phyloP scores from a whole-genome alignment of 2,329 filamentous ascomycete species.

The Ascochyta viciae-villosae region DNA sequence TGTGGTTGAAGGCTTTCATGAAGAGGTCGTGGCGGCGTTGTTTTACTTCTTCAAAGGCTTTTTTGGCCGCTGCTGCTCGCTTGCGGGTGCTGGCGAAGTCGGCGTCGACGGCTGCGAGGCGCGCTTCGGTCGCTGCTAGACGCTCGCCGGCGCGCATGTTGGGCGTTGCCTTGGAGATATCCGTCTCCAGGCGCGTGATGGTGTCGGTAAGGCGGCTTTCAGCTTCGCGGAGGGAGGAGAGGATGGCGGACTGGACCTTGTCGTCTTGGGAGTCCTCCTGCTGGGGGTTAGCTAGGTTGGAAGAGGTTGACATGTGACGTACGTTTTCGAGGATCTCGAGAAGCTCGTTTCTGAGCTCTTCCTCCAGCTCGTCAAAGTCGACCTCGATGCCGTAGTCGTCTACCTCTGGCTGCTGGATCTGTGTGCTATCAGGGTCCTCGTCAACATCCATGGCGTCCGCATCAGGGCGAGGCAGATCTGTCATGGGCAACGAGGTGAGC shows the following conservation, averaged over 20 bases:
- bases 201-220: slow-evolving; percentile 81
- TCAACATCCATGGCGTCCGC: slow-evolving; percentile 94
- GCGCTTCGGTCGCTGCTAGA: slow-evolving; percentile 81
- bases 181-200: slow-evolving; percentile 74
- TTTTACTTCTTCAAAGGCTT: slow-evolving; percentile 84
- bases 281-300: slow-evolving; percentile 13
- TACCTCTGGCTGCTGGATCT: slow-evolving; percentile 63
- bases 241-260: slow-evolving; percentile 25
- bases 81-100: slow-evolving; percentile 87
- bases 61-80: slow-evolving; percentile 75
- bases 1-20: slow-evolving; percentile 93
- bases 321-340: slow-evolving; percentile 56
- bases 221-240: slow-evolving; percentile 47
- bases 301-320: slow-evolving; percentile 1
- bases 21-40: slow-evolving; percentile 86
- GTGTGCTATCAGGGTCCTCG: slow-evolving; percentile 62
- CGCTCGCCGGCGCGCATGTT: slow-evolving; percentile 97
- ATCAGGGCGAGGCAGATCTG: slow-evolving; percentile 75
- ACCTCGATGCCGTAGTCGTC: slow-evolving; percentile 93
- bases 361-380: slow-evolving; percentile 81
- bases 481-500: slow-evolving; percentile 84
- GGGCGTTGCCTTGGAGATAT: slow-evolving; percentile 92
- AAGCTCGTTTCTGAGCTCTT: slow-evolving; percentile 67
- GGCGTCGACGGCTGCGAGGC: slow-evolving; percentile 82
- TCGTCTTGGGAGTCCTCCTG: slow-evolving; percentile 71